Conservation (phyloP, 208 protist genomes). For the Naegleria fowleri region DNA sequence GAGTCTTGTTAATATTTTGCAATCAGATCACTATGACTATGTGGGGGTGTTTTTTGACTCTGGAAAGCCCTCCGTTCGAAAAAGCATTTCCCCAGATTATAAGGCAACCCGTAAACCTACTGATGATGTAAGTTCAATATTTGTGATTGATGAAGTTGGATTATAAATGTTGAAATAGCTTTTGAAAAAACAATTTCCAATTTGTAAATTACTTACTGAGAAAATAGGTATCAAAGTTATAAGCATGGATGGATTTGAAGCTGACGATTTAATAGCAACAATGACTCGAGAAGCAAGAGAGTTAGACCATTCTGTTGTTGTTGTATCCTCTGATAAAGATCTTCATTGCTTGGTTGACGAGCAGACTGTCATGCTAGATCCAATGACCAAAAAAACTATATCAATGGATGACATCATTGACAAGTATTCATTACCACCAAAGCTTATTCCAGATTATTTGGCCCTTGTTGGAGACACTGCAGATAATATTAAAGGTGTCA, state of each 20-base stretch:
- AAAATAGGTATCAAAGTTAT: background rate
- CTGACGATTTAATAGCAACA: constrained; percentile 35
- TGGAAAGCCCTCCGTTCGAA: background rate
- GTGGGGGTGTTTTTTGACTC: background rate
- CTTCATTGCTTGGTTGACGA: background rate
- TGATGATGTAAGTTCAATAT: background rate
- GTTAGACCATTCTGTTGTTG: background rate
- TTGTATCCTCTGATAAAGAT: constrained; percentile 32
- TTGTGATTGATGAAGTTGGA: background rate
- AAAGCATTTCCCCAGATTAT: background rate
- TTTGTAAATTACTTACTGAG: background rate
- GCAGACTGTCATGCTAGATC: background rate
- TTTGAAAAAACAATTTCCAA: constrained; percentile 22
- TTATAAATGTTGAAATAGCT: background rate
- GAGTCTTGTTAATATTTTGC: background rate
- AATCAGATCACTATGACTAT: background rate
- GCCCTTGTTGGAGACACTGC: constrained; percentile 31
- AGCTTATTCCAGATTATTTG: constrained; percentile 13
- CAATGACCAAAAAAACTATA: background rate
- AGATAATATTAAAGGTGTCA: constrained; percentile 32
- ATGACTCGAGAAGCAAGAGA: background rate
- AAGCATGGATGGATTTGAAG: constrained; percentile 24
- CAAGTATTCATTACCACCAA: constrained; percentile 26
- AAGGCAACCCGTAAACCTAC: background rate
- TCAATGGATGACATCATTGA: background rate